Evolutionary conservation across 2,329 filamentous ascomycete genomes (phyloP).

Genomic region (Fusarium musae): DNA sequence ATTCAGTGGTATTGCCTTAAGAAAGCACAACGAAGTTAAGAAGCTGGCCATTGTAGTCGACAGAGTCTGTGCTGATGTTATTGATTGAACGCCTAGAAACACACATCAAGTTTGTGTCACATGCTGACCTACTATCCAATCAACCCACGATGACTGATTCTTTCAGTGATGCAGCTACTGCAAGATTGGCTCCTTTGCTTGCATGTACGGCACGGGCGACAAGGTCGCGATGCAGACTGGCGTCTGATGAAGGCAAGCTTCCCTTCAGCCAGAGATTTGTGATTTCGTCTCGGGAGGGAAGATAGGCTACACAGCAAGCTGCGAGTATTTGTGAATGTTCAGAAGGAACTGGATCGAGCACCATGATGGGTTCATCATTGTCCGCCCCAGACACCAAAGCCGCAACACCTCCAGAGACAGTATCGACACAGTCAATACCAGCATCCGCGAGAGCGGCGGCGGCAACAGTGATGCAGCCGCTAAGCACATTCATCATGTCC

Average conservation of each 20-base stretch:
- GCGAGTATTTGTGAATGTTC: constrained; percentile 83
- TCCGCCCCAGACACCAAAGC: constrained; percentile 69
- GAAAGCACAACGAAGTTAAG: neutral
- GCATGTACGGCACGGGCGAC: constrained; percentile 56
- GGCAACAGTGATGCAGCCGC: constrained; percentile 92
- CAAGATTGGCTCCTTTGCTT: constrained; percentile 51
- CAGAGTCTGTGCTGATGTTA: neutral
- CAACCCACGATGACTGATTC: constrained; percentile 49
- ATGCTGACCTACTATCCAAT: neutral
- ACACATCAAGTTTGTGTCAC: neutral
- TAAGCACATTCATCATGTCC: constrained; percentile 91
- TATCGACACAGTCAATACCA: constrained; percentile 93
- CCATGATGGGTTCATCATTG: constrained; percentile 56
- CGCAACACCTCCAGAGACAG: constrained; percentile 88
- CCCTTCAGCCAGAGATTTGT: constrained; percentile 97
- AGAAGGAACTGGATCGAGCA: constrained; percentile 84
- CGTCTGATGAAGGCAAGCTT: constrained; percentile 56
- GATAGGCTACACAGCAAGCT: constrained; percentile 89
- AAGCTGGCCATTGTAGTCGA: neutral
- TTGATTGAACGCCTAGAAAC: neutral
- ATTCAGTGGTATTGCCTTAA: too few species aligned
- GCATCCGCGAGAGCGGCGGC: constrained; percentile 94
- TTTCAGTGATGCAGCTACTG: constrained; percentile 49
- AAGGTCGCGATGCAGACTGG: constrained; percentile 48
- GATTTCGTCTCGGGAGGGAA: constrained; percentile 87